Percentiles rank a stretch among this genome's conserved stretches.
Evolutionary conservation across 495 filamentous ascomycete species (phyloP).

Genomic region (Rhypophila decipiens): DNA sequence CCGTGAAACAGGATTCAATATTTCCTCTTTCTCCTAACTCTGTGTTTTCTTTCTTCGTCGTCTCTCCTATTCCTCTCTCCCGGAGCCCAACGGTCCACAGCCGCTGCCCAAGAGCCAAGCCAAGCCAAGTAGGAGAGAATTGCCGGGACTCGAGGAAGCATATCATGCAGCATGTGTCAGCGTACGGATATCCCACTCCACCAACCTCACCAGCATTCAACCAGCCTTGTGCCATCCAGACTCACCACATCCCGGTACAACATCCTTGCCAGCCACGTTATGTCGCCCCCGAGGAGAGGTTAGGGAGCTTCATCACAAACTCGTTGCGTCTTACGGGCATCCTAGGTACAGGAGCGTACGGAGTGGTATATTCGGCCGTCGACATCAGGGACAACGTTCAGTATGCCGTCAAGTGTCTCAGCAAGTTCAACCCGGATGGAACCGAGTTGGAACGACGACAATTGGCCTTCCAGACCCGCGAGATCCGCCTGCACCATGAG

Average conservation of each 20-base stretch:
- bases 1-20: constrained; percentile 8
- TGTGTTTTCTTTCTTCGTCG: constrained; percentile 10
- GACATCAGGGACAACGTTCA: constrained; percentile 74
- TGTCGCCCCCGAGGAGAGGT: constrained; percentile 67
- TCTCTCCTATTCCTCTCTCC: constrained; percentile 7
- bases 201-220: constrained; percentile 45
- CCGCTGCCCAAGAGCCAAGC: constrained; percentile 6
- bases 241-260: constrained; percentile 24
- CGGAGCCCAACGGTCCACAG: constrained; percentile 11
- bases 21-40: constrained; percentile 13
- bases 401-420: constrained; percentile 95
- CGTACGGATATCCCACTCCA: constrained; percentile 47
- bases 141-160: constrained; percentile 27
- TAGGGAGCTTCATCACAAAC: constrained; percentile 77
- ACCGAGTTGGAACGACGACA: constrained; percentile 81
- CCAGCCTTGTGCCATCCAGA: constrained; percentile 31
- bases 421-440: constrained; percentile 64
- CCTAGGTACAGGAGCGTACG: constrained; percentile 91
- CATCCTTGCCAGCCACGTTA: constrained; percentile 35
- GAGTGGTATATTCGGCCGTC: constrained; percentile 89
- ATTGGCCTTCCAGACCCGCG: constrained; percentile 80
- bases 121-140: constrained; percentile 21
- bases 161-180: constrained; percentile 50
- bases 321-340: constrained; percentile 78
- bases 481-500: constrained; percentile 85